These are phyloP conservation scores for Ophiognomonia clavigignenti-juglandacearum DNA, from an alignment of 2,329 filamentous ascomycete species.

Conservation along the genomic window DNA sequence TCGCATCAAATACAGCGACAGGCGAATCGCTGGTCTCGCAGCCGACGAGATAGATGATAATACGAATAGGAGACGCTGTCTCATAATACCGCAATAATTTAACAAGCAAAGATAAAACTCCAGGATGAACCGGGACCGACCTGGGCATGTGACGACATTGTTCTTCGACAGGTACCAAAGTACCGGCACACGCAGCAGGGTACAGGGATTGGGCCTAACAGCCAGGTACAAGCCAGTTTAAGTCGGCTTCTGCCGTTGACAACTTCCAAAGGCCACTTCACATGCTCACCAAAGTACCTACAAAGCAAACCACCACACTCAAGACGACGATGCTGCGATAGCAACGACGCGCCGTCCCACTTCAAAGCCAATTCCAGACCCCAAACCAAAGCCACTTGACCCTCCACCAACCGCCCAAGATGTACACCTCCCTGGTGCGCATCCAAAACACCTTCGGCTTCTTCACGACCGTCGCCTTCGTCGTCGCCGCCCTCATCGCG, in stretches of 20 bases:
- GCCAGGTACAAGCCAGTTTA: no score
- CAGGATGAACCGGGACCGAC: no score
- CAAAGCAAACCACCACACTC: neutral
- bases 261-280: slow-evolving; percentile 5
- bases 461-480: slow-evolving; percentile 91
- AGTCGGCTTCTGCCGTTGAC: no score
- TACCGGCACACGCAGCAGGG: neutral
- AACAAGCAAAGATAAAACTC: no score
- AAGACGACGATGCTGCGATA: neutral
- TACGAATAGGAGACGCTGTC: no score
- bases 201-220: slow-evolving; percentile 1
- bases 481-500: slow-evolving; percentile 74
- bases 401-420: slow-evolving; percentile 35
- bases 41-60: no score
- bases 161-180: no score
- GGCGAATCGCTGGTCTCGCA: no score
- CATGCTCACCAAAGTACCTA: no score
- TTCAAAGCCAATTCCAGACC: neutral
- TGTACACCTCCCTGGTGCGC: slow-evolving; percentile 85
- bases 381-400: neutral
- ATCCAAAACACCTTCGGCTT: slow-evolving; percentile 93
- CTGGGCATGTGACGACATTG: no score
- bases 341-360: neutral
- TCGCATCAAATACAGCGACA: no score
- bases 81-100: no score